phyloP scores from a whole-genome alignment of 2,329 filamentous ascomycete genomes.

The Ophiostoma ulmi region DNA sequence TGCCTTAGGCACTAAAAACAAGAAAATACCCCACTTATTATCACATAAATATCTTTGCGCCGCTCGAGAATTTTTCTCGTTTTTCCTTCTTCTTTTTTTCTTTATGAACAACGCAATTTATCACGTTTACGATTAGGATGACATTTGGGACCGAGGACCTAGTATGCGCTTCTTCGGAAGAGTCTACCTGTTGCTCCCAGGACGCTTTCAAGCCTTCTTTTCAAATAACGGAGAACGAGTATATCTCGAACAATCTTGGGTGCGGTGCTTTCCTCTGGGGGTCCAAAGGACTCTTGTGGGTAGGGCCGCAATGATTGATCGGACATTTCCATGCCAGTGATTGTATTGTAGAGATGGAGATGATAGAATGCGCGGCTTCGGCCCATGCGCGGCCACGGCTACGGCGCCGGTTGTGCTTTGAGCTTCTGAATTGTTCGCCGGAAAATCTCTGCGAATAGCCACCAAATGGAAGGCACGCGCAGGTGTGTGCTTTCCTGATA shows the following conservation, averaged over 20 bases:
- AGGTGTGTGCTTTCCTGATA: background rate
- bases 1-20: background rate
- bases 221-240: slow-evolving; percentile 45
- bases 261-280: slow-evolving; percentile 42
- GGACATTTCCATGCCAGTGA: slow-evolving; percentile 36
- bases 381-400: too few relatives aligned
- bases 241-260: slow-evolving; percentile 46
- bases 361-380: too few relatives aligned
- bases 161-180: slow-evolving; percentile 19
- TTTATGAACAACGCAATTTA: slow-evolving; percentile 46
- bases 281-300: slow-evolving; percentile 33
- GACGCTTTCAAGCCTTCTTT: slow-evolving; percentile 41
- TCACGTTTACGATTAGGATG: slow-evolving; percentile 43
- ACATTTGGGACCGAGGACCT: slow-evolving; percentile 38
- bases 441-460: background rate
- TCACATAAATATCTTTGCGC: slow-evolving; percentile 19
- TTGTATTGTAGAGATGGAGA: slow-evolving; percentile 2
- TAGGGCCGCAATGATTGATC: slow-evolving; percentile 50
- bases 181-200: slow-evolving; percentile 34
- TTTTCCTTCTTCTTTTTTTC: slow-evolving; percentile 33
- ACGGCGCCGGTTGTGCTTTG: too few relatives aligned
- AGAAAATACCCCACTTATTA: background rate
- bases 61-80: slow-evolving; percentile 21
- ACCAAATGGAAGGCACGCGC: background rate
- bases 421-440: background rate